Conservation (phyloP, 2,329 filamentous ascomycete genomes). For the Ceratocystis eucalypticola region DNA sequence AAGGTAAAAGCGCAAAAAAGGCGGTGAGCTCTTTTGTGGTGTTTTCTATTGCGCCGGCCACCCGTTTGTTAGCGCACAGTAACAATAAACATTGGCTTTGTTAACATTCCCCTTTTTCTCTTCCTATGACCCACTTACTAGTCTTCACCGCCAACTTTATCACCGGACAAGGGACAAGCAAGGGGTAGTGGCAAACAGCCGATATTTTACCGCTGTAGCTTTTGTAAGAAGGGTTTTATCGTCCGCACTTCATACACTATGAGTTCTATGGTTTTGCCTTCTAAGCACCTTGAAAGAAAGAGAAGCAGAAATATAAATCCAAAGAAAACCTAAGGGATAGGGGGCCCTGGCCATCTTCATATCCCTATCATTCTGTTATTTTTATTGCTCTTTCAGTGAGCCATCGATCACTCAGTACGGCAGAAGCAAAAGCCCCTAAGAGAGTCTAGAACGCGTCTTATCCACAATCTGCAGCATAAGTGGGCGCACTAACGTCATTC, state of each 20-base stretch:
- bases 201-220: not conserved
- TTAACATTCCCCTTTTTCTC: not conserved
- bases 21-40: not conserved
- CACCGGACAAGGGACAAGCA: not conserved
- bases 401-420: not conserved
- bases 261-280: no score
- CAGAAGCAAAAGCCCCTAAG: not conserved
- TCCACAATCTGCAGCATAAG: slow-evolving; percentile 2
- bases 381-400: no score
- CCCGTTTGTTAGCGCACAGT: not conserved
- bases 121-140: not conserved
- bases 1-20: not conserved
- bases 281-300: no score
- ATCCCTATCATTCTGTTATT: no score
- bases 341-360: no score
- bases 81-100: slow-evolving; percentile 1
- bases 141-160: not conserved
- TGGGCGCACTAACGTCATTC: not conserved
- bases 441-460: slow-evolving; percentile 10
- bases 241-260: no score
- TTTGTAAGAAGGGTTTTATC: no score
- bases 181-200: not conserved
- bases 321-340: no score
- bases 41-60: not conserved
- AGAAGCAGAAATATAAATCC: no score